These are phyloP conservation scores for Nissolia schottii DNA, from an alignment of 306 rosid species.

Conservation along the genomic window DNA sequence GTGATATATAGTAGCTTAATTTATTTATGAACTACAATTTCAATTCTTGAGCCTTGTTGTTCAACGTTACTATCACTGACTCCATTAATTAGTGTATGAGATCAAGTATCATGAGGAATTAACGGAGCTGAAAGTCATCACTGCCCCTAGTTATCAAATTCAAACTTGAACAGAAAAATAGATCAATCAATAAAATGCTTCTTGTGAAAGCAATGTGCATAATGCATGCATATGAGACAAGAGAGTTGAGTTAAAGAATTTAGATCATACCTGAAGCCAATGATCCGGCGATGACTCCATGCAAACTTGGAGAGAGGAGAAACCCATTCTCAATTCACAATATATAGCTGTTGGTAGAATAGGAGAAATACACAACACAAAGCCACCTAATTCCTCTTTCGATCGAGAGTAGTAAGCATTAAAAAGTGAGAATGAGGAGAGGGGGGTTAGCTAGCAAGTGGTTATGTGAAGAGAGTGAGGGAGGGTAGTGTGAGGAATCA, in stretches of 20 bases:
- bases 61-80: background rate
- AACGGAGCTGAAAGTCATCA: background rate
- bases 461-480: background rate
- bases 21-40: background rate
- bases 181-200: no score
- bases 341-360: no score
- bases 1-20: background rate
- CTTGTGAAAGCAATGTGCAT: no score
- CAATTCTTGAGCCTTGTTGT: background rate
- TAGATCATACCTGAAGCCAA: slow-evolving; percentile 79
- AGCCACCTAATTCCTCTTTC: no score
- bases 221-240: background rate
- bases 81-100: background rate
- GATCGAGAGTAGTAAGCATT: background rate
- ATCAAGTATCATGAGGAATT: background rate
- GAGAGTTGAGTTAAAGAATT: no score
- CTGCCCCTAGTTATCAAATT: no score
- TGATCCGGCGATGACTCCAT: slow-evolving; percentile 86
- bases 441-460: background rate
- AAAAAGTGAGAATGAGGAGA: background rate
- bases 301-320: slow-evolving; percentile 81
- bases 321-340: slow-evolving; percentile 57
- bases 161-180: no score
- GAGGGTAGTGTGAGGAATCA: background rate
- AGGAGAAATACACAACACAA: no score